phyloP scores from a whole-genome alignment of 495 filamentous ascomycete genomes.

The Penicillium odoratum region DNA sequence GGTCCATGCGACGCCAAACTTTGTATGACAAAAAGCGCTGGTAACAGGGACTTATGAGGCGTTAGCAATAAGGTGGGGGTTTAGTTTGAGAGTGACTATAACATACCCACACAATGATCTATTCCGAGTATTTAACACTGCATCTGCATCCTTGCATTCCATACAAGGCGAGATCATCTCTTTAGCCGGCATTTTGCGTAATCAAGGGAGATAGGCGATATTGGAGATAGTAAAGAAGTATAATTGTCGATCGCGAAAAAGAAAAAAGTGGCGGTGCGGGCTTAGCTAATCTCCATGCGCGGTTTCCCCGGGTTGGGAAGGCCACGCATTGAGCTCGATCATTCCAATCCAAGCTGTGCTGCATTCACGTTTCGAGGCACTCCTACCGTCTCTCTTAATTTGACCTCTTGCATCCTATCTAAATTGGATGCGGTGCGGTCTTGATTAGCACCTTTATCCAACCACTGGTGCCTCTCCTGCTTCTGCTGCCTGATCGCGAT shows the following conservation, averaged over 20 bases:
- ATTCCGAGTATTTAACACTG: constrained; percentile 39
- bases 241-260: constrained; percentile 10
- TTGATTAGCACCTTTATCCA: constrained; percentile 11
- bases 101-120: constrained; percentile 50
- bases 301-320: constrained; percentile 36
- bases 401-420: constrained; percentile 14
- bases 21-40: constrained; percentile 72
- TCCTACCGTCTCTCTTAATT: neutral
- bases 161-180: constrained; percentile 34
- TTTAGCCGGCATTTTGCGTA: constrained; percentile 40
- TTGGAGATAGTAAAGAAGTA: constrained; percentile 8
- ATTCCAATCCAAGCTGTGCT: constrained; percentile 18
- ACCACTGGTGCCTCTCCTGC: constrained; percentile 31
- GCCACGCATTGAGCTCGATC: constrained; percentile 27
- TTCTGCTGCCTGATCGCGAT: constrained; percentile 40
- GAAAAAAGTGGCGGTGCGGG: constrained; percentile 19
- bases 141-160: constrained; percentile 44
- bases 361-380: neutral
- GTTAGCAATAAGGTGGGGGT: constrained; percentile 2
- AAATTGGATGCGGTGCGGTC: constrained; percentile 18
- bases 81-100: neutral
- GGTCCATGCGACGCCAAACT: constrained; percentile 74
- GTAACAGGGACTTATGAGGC: constrained; percentile 66
- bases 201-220: neutral
- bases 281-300: constrained; percentile 39